These are phyloP conservation scores for Nannochloropsis oceanica DNA, from an alignment of 108 stramenopile genomes.

Conservation along the genomic window DNA sequence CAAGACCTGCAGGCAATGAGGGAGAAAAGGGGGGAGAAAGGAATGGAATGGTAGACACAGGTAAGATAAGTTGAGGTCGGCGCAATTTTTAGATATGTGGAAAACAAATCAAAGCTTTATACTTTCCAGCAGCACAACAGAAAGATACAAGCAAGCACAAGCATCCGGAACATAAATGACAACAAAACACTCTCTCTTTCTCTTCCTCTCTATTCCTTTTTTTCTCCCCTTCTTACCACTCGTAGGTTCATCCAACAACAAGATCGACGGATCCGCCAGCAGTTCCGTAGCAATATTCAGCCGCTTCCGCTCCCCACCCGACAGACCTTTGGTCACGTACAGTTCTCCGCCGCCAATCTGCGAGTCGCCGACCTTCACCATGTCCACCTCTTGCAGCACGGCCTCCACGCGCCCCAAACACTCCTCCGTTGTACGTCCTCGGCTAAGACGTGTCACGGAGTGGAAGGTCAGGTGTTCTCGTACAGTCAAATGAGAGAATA, in stretches of 20 bases:
- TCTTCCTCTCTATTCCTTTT: no score
- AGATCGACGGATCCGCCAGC: not conserved
- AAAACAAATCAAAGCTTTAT: no score
- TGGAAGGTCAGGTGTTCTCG: not conserved
- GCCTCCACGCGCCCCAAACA: not conserved
- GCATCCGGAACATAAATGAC: no score
- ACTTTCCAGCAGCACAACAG: no score
- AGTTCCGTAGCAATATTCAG: not conserved
- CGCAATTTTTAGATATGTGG: no score
- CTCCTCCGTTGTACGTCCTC: not conserved
- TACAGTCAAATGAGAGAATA: not conserved
- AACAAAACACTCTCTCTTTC: no score
- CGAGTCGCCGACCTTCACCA: not conserved
- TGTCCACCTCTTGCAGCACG: not conserved
- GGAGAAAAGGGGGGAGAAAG: no score
- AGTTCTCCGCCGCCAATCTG: not conserved
- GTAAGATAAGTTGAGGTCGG: no score
- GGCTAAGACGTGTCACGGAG: not conserved
- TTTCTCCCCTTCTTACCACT: not conserved
- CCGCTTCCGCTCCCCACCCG: not conserved
- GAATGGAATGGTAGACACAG: no score
- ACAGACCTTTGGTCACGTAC: not conserved
- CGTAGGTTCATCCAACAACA: constrained; percentile 10
- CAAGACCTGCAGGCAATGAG: not conserved
- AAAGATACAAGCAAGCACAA: no score